Percentiles rank a stretch among this genome's conserved stretches.
These are phyloP conservation scores for Penicillium simplicissimum DNA, from an alignment of 495 filamentous ascomycete species.

Conservation along the genomic window DNA sequence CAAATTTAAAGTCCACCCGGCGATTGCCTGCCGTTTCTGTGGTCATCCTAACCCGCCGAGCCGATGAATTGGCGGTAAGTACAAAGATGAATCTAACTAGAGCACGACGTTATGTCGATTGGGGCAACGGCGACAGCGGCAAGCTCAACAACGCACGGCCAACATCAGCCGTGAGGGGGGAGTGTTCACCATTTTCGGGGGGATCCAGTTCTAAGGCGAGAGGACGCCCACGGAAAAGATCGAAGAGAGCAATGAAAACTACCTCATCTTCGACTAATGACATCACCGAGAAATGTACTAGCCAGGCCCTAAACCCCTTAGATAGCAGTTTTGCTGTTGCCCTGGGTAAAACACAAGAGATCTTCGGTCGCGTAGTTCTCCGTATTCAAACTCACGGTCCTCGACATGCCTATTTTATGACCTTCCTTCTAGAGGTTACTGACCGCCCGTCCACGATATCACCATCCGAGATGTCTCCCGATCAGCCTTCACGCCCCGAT, in stretches of 20 bases:
- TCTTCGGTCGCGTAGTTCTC: constrained; percentile 20
- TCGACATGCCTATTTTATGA: constrained; percentile 16
- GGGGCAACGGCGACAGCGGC: neutral
- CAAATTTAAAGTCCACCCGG: neutral
- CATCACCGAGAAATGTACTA: too few species aligned
- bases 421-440: constrained; percentile 12
- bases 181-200: neutral
- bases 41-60: neutral
- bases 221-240: neutral
- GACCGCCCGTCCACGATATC: too few species aligned
- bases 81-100: neutral
- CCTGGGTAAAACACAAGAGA: constrained; percentile 15
- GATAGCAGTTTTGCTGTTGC: neutral
- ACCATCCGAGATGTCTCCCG: too few species aligned
- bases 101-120: neutral
- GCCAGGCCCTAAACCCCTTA: neutral
- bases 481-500: too few species aligned
- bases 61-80: neutral
- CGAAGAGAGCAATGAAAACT: neutral
- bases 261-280: neutral
- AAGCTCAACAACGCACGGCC: neutral
- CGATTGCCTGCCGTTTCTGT: neutral
- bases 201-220: neutral
- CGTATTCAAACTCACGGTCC: constrained; percentile 14
- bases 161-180: neutral